phyloP scores from a whole-genome alignment of 257 asterid genomes.

The Solanum appendiculatum region DNA sequence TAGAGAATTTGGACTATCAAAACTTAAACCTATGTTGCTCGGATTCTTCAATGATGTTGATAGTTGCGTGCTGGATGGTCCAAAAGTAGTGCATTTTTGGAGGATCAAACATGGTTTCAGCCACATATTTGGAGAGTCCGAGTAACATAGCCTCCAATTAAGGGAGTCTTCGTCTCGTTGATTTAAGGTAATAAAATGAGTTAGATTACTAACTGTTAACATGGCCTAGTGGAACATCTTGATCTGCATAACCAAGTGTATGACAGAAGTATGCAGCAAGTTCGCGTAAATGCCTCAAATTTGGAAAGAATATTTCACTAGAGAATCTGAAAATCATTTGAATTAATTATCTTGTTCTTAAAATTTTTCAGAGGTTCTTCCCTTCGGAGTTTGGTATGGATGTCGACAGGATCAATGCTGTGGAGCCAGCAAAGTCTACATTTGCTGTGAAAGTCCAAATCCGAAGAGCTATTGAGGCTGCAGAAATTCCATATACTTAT shows the following conservation, averaged over 20 bases:
- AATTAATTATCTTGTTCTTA: not conserved
- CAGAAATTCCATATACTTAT: constrained; percentile 51
- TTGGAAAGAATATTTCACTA: not conserved
- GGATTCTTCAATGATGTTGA: not conserved
- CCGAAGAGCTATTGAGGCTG: constrained; percentile 48
- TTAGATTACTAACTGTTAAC: not conserved
- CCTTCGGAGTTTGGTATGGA: constrained; percentile 79
- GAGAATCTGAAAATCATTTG: not conserved
- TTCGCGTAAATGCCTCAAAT: not conserved
- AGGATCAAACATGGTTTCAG: not conserved
- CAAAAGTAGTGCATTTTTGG: not conserved
- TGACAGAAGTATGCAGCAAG: not conserved
- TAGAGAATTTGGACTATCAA: not conserved
- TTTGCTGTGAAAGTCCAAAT: constrained; percentile 27
- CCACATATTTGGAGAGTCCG: not conserved
- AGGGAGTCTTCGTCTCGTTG: not conserved
- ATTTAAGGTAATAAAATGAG: not conserved
- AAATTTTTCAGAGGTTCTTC: constrained; percentile 43
- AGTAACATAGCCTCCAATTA: not conserved
- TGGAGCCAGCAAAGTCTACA: constrained; percentile 42
- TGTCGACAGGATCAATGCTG: constrained; percentile 45
- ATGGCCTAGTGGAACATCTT: not conserved
- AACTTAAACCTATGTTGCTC: not conserved
- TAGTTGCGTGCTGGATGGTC: not conserved
- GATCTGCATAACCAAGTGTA: not conserved